These are phyloP conservation scores for Stylosanthes scabra DNA, from an alignment of 331 rosid species.

Conservation along the genomic window DNA sequence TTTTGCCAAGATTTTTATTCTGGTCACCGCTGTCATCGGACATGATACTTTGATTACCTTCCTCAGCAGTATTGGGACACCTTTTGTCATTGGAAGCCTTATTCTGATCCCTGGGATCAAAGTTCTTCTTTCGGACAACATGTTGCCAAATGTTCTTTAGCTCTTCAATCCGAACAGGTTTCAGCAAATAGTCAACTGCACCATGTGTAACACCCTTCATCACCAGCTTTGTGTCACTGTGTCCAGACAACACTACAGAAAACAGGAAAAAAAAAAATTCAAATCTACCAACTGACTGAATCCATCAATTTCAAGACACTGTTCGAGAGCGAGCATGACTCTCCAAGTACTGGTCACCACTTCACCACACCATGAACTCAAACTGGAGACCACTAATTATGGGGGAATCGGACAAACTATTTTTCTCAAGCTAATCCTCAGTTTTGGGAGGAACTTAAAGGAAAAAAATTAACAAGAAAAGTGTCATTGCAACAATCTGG, in stretches of 20 bases:
- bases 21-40: conserved; percentile 48
- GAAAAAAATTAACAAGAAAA: conserved; percentile 15
- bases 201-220: conserved; percentile 88
- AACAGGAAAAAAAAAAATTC: conserved; percentile 23
- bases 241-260: conserved; percentile 80
- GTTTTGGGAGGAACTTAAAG: conserved; percentile 3
- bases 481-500: neutral
- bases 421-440: neutral
- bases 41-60: conserved; percentile 47
- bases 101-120: conserved; percentile 49
- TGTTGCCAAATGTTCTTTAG: conserved; percentile 97
- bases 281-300: conserved; percentile 25
- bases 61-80: conserved; percentile 42
- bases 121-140: conserved; percentile 66
- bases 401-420: too few species aligned
- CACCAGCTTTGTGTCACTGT: conserved; percentile 80
- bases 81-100: conserved; percentile 47
- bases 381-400: too few species aligned
- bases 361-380: too few species aligned
- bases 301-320: neutral
- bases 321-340: too few species aligned
- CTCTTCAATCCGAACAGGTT: conserved; percentile 86
- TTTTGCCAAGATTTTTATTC: conserved; percentile 53
- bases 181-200: conserved; percentile 89
- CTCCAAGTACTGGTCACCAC: too few species aligned